Evolutionary conservation across 495 filamentous ascomycete genomes (phyloP), one percentile per base, ranked within the genome.

Genomic region (Neurospora sp.): DNA sequence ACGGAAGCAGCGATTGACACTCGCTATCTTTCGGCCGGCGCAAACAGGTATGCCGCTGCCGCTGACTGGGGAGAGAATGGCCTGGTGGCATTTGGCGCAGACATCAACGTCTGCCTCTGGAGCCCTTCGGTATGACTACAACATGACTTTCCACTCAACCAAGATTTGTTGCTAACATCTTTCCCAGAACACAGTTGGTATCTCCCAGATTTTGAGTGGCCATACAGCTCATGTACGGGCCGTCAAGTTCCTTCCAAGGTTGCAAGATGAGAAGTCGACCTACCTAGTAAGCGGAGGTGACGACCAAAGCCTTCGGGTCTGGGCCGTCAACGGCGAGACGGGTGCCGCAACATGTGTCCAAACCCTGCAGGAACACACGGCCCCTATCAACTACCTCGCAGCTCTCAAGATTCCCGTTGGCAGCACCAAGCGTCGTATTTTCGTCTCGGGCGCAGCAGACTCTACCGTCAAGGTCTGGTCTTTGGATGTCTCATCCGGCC

Each of bases 101-200:
- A 94, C 82, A 88, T 88, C 73, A 96, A 95, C 83, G 85, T 98
- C 73, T 96, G 94, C 40, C 78, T 98, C 70, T 98, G 96, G 96
- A 84, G 91, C 77, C 93, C 96, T 68, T 78, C 87, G 79, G 94
- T 97, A 89, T 75, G 90, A 81, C 59, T 37, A 14, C 44, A 72
- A 22, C 69, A 40, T 74, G 38, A 39, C 27, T 66, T 59, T 61
- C 41, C 31, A 20, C 31, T n/a, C 37, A 40, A 68, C 20, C 70
- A 11, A n/a, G 3, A 42, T 31, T 7, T 37, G 0, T 22, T 72
- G 46, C 71, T 78, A 48, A 76, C 37, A 16, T 11, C 39, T 59
- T 18, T 73, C 16, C 12, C 70, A 83, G 81, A 76, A 92, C 83
- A 84, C 90, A 53, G 74, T 79, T 41, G 94, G 94, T 18, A 85